These are phyloP conservation scores for Zygosaccharomyces pseudobailii DNA, from an alignment of 1,139 yeast genomes.

Conservation along the genomic window DNA sequence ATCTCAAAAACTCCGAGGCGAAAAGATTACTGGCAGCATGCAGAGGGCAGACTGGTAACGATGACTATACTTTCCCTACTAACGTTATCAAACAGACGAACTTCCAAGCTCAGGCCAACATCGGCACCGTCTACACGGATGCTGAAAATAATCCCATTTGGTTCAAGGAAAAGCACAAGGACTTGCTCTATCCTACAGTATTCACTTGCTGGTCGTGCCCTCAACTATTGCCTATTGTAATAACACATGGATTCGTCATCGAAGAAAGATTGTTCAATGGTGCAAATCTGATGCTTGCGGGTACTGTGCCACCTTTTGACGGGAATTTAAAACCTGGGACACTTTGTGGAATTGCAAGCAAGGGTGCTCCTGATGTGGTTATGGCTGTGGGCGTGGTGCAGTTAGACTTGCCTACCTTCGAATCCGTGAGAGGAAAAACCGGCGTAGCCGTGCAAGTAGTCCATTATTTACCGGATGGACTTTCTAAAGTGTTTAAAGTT, in stretches of 20 bases:
- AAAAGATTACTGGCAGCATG: constrained; percentile 51
- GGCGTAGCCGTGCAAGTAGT: constrained; percentile 66
- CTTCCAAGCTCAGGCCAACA: constrained; percentile 51
- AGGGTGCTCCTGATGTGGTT: constrained; percentile 55
- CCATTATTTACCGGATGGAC: constrained; percentile 53
- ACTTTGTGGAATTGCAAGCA: constrained; percentile 68
- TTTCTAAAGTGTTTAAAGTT: constrained; percentile 44
- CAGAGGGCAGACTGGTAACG: constrained; percentile 42
- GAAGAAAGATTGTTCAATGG: constrained; percentile 55
- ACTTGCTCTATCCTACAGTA: constrained; percentile 60
- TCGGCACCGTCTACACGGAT: constrained; percentile 64
- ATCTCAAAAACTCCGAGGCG: constrained; percentile 77
- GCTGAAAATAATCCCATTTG: constrained; percentile 64
- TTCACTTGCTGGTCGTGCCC: constrained; percentile 71
- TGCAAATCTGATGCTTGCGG: constrained; percentile 90
- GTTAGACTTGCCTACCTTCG: constrained; percentile 45
- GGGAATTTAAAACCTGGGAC: constrained; percentile 41
- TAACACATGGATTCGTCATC: constrained; percentile 72
- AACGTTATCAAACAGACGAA: constrained; percentile 59
- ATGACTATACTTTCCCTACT: constrained; percentile 53
- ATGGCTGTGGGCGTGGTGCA: constrained; percentile 72
- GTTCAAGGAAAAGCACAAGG: constrained; percentile 55
- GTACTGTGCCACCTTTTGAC: constrained; percentile 78
- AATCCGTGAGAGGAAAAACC: constrained; percentile 46
- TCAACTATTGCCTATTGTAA: constrained; percentile 56